These are phyloP conservation scores for Magnusiomyces tetraspermus DNA, from an alignment of 1,139 yeast species.

Conservation along the genomic window DNA sequence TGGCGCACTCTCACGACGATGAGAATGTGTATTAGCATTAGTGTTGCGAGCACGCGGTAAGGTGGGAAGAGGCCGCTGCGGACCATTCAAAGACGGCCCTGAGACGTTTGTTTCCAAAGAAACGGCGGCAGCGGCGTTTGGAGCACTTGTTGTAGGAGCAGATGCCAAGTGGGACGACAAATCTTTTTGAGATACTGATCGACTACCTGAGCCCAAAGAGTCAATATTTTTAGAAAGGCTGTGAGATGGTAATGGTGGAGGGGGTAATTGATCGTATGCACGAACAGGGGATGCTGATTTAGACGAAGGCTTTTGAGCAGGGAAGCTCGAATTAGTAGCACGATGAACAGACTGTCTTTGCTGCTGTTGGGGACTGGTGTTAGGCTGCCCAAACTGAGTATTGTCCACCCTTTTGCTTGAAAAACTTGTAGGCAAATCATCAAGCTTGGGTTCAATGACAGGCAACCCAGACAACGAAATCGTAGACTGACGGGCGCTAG, in stretches of 20 bases:
- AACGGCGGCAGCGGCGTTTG: neutral
- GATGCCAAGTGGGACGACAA: too few relatives aligned
- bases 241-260: neutral
- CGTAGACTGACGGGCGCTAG: neutral
- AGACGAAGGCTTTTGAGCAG: neutral
- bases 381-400: neutral
- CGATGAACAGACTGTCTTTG: neutral
- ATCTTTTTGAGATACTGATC: too few relatives aligned
- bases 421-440: neutral
- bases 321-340: neutral
- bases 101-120: neutral
- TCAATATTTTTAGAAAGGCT: neutral
- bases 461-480: neutral
- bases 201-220: too few relatives aligned
- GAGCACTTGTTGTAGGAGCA: neutral
- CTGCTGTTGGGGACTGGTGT: neutral
- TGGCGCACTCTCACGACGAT: conserved; percentile 3
- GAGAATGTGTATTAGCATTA: too few relatives aligned
- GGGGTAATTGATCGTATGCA: neutral
- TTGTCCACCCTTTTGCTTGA: neutral
- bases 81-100: neutral
- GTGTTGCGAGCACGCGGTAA: neutral
- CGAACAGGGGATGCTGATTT: neutral
- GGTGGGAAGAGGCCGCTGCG: conserved; percentile 1
- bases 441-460: conserved; percentile 5